phyloP scores from a whole-genome alignment of 345 rosid species.

The Sisymbrium altissimum region DNA sequence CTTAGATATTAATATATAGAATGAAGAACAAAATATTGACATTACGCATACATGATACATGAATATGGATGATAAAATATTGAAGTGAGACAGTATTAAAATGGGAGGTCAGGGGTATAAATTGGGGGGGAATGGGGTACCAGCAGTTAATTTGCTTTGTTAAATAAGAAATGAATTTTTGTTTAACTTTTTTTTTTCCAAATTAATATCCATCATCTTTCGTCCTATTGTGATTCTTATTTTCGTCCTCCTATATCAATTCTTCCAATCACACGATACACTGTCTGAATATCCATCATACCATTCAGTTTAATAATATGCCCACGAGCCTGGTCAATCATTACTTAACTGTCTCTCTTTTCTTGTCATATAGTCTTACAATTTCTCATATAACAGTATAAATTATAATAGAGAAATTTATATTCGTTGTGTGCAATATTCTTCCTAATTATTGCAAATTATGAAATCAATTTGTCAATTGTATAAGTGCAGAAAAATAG shows the following conservation, averaged over 20 bases:
- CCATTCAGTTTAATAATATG: constrained; percentile 2
- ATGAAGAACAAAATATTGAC: neutral
- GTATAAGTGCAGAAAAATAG: too few species aligned
- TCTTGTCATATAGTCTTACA: too few species aligned
- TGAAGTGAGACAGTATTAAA: neutral
- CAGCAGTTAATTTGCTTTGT: neutral
- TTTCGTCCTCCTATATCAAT: neutral
- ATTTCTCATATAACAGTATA: neutral
- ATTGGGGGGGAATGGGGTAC: neutral
- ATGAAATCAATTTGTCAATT: neutral
- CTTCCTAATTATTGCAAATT: neutral
- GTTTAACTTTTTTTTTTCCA: too few species aligned
- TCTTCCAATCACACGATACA: neutral
- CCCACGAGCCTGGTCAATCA: constrained; percentile 25
- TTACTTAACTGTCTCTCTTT: constrained; percentile 10
- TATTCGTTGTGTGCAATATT: too few species aligned
- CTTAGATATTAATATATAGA: neutral
- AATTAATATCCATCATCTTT: neutral
- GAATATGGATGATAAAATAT: neutral
- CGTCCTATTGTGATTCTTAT: neutral
- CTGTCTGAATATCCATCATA: constrained; percentile 11
- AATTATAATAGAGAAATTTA: too few species aligned
- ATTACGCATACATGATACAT: neutral
- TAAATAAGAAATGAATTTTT: neutral
- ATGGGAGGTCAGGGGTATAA: constrained; percentile 1